Evolutionary conservation across 257 asterid genomes (phyloP).

Genomic region (Solanum pinnatisectum): DNA sequence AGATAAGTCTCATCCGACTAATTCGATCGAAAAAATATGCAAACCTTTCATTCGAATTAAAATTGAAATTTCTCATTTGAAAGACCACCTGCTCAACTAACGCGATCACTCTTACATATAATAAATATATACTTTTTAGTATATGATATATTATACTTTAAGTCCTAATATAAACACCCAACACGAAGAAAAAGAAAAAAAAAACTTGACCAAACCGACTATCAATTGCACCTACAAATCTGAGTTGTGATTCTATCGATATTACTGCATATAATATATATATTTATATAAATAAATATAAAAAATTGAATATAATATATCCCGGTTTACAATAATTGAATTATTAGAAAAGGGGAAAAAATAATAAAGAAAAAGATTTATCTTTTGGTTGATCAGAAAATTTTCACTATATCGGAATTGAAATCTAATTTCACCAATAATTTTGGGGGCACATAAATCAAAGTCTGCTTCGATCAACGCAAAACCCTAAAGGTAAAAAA

Average conservation of each 20-base stretch:
- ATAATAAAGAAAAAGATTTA: background rate
- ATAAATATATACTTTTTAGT: too few relatives aligned
- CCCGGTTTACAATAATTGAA: background rate
- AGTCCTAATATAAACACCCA: background rate
- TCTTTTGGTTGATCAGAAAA: background rate
- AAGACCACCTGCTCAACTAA: too few relatives aligned
- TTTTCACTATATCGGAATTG: background rate
- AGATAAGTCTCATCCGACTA: background rate
- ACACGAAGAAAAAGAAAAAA: background rate
- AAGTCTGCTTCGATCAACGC: background rate
- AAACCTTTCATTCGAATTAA: too few relatives aligned
- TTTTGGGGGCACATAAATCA: background rate
- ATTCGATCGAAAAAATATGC: too few relatives aligned
- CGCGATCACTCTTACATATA: background rate
- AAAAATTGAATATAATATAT: background rate
- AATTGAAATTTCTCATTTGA: too few relatives aligned
- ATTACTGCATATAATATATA: background rate
- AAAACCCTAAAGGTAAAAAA: background rate
- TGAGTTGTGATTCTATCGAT: background rate
- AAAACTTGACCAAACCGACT: background rate
- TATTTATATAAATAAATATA: too few relatives aligned
- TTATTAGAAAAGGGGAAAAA: background rate
- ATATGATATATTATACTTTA: too few relatives aligned
- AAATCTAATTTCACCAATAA: background rate
- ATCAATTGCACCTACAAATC: background rate